Evolutionary conservation across 768 basidiomycete species (phyloP), one percentile per base, ranked within the genome.

Genomic region (Suillus spraguei): DNA sequence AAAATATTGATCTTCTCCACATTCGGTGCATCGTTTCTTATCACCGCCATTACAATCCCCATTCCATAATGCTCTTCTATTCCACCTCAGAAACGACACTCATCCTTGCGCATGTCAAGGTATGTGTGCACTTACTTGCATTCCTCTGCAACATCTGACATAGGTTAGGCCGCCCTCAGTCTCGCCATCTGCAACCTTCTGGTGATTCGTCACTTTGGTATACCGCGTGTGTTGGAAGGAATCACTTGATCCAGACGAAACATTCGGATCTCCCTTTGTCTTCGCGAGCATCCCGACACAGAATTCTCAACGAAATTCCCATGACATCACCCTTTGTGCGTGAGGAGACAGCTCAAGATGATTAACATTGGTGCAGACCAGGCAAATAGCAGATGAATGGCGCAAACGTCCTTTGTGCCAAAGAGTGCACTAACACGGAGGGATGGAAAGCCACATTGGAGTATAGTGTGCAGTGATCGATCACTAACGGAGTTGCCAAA

Each of bases 151-250:
- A 53, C 5, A n/a, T 13, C 33, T 59, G 55, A 41, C 32, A n/a
- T 39, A 28, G 16, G 16, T 24, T 38, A 61, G 60, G 39, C 39
- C 22, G 55, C 60, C 11, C 55, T 61, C 17, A 58, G 53, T 36
- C 39, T 61, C 7, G 20, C 59, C 24, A 41, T 61, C 35, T 61
- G 60, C 53, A 61, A 61, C 53, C 35, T 61, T 16, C 13, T 61
- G 36, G 60, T 61, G 13, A 38, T 61, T n/a, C 36, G 55, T 61
- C 9, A 41, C 60, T 22, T 17, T 24, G 20, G 7, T 11, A 32
- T 61, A 61, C n/a, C 33, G 60, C 14, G 8, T 41, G 5, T 4
- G 35, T n/a, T 39, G 60, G 35, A 52, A 50, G 20, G 56, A 59
- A 59, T 17, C 52, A 16, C 13, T 61, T 16, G 36, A 61, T 28